These are phyloP conservation scores for Emydomyces testavorans DNA, from an alignment of 2,329 filamentous ascomycete species.

Conservation along the genomic window DNA sequence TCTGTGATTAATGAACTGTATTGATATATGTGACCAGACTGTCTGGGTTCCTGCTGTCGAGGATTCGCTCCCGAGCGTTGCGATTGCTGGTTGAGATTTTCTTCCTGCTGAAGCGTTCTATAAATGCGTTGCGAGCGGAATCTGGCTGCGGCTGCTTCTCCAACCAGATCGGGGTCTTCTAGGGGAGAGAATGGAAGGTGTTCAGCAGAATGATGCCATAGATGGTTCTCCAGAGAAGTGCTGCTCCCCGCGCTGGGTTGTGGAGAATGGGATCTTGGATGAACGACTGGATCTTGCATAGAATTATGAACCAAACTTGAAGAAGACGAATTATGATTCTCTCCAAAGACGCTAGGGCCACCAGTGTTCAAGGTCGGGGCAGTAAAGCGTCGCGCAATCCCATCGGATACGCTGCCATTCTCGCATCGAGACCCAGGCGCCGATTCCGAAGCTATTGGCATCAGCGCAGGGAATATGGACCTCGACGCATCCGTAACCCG, in stretches of 20 bases:
- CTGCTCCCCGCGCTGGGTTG: background rate
- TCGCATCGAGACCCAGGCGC: background rate
- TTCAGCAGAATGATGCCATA: constrained; percentile 10
- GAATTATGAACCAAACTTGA: constrained; percentile 11
- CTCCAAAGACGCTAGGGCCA: background rate
- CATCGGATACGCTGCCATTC: background rate
- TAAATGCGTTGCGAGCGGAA: constrained; percentile 45
- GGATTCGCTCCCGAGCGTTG: constrained; percentile 17
- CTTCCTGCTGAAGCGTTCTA: constrained; percentile 35
- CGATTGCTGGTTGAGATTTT: constrained; percentile 27
- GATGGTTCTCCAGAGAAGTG: background rate
- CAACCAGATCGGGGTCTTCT: constrained; percentile 57
- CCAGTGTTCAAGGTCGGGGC: background rate
- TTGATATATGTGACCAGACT: constrained; percentile 29
- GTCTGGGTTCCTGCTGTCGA: constrained; percentile 8
- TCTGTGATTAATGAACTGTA: constrained; percentile 16
- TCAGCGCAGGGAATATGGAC: constrained; percentile 16
- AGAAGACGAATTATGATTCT: constrained; percentile 12
- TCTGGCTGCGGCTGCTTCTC: constrained; percentile 50
- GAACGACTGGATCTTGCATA: constrained; percentile 1
- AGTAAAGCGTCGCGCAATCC: constrained; percentile 2
- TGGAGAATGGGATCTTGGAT: background rate
- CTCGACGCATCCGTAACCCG: constrained; percentile 39
- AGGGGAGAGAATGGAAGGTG: constrained; percentile 38
- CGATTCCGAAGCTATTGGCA: background rate